phyloP scores from a whole-genome alignment of 768 basidiomycete species.

The Lentinula detonsa region DNA sequence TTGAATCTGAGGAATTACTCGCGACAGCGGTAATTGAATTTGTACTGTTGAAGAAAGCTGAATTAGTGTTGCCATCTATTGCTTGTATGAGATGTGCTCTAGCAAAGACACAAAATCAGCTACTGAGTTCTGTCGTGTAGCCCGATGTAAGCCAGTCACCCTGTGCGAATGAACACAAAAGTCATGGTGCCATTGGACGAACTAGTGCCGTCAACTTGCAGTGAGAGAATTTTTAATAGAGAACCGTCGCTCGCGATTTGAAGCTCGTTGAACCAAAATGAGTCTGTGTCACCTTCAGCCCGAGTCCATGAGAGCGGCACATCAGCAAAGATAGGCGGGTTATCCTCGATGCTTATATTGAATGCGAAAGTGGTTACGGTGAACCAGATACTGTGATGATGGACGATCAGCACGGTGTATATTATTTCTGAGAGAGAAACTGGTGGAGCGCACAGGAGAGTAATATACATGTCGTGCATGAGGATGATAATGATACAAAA shows the following conservation, averaged over 20 bases:
- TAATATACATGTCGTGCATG: not conserved
- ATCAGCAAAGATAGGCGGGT: not conserved
- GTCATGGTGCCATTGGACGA: not conserved
- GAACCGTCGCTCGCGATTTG: not conserved
- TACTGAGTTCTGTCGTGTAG: not conserved
- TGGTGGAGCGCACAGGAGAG: not conserved
- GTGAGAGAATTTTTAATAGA: not conserved
- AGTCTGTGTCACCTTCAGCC: not conserved
- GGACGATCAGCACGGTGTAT: not conserved
- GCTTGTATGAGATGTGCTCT: not conserved
- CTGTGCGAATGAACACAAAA: not conserved
- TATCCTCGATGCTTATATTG: not conserved
- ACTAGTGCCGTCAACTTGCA: not conserved
- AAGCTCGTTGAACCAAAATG: not conserved
- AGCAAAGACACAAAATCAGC: not conserved
- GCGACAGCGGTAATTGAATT: not conserved
- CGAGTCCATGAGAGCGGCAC: not conserved
- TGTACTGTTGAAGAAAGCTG: slow-evolving; percentile 1
- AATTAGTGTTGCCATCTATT: not conserved
- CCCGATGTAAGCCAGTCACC: not conserved
- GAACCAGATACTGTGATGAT: not conserved
- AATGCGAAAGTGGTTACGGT: not conserved
- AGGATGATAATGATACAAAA: not conserved
- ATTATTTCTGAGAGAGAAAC: not conserved
- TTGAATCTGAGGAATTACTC: not conserved